Evolutionary conservation across 495 filamentous ascomycete species (phyloP).

Genomic region (Letharia columbiana): DNA sequence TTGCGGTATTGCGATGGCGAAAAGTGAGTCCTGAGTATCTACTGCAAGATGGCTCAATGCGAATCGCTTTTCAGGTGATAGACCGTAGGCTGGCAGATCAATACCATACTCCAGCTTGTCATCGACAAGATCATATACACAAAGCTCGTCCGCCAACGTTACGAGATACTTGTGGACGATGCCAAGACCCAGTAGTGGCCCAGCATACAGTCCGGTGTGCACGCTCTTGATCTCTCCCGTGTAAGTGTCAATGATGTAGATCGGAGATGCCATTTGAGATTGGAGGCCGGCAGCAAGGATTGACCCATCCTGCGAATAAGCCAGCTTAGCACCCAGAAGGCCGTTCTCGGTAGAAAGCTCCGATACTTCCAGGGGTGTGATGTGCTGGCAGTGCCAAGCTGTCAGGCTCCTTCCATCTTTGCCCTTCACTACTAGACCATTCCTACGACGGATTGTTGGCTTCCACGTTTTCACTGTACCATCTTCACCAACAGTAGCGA

Average conservation of each 20-base stretch:
- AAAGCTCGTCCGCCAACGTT: slow-evolving; percentile 51
- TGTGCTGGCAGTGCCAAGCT: slow-evolving; percentile 63
- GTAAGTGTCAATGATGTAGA: slow-evolving; percentile 23
- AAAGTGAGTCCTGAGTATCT: slow-evolving; percentile 45
- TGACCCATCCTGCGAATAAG: slow-evolving; percentile 83
- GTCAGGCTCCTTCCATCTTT: slow-evolving; percentile 45
- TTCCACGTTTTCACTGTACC: slow-evolving; percentile 69
- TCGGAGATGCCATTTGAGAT: slow-evolving; percentile 29
- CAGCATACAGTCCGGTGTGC: slow-evolving; percentile 46
- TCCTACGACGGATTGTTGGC: slow-evolving; percentile 52
- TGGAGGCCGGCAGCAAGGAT: slow-evolving; percentile 56
- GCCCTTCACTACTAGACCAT: slow-evolving; percentile 51
- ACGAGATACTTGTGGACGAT: slow-evolving; percentile 55
- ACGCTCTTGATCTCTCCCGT: slow-evolving; percentile 47
- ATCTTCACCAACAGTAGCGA: slow-evolving; percentile 80
- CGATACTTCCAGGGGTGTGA: slow-evolving; percentile 44
- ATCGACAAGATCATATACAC: slow-evolving; percentile 59
- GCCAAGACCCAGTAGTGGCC: slow-evolving; percentile 46
- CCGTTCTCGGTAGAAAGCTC: slow-evolving; percentile 32
- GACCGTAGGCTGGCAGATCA: slow-evolving; percentile 30
- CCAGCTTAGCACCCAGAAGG: slow-evolving; percentile 36
- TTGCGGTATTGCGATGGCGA: slow-evolving; percentile 47
- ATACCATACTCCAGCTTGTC: slow-evolving; percentile 47
- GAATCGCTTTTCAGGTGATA: slow-evolving; percentile 29
- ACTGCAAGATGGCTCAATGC: slow-evolving; percentile 51